Percentiles rank a stretch among this genome's conserved stretches.
These are phyloP conservation scores for Gardenia jasminoides DNA, from an alignment of 257 asterid genomes.

Conservation along the genomic window DNA sequence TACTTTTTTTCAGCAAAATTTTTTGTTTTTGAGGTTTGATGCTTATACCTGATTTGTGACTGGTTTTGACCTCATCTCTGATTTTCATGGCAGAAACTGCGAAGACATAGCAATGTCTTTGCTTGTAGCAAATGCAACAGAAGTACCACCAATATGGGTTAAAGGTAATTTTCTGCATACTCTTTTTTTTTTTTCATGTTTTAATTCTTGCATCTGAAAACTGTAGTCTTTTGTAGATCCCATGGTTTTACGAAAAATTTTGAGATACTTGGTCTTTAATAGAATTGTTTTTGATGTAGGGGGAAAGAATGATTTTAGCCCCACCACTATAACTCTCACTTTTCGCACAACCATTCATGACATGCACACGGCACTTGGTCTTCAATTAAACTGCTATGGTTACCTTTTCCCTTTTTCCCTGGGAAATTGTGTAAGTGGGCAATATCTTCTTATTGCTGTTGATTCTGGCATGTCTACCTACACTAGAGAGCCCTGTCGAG, in stretches of 20 bases:
- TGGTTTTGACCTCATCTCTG: neutral
- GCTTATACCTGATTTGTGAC: neutral
- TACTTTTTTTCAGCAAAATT: neutral
- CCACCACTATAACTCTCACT: neutral
- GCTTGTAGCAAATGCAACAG: constrained; percentile 54
- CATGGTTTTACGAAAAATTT: no score
- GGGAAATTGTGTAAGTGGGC: neutral
- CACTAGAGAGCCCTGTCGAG: no score
- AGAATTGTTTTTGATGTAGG: neutral
- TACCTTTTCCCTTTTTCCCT: neutral
- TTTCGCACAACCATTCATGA: neutral
- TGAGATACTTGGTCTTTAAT: no score
- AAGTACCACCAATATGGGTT: constrained; percentile 59
- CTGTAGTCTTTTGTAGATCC: neutral
- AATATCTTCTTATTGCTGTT: neutral
- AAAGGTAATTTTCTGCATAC: constrained; percentile 35
- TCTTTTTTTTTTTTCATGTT: neutral
- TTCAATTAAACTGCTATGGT: neutral
- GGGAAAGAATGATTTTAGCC: no score
- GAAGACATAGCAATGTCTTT: constrained; percentile 68
- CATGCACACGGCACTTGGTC: neutral
- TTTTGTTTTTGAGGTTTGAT: neutral
- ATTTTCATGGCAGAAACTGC: constrained; percentile 41
- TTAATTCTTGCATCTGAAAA: neutral
- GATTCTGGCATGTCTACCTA: no score